Percentiles rank a stretch among this genome's conserved stretches.
Conservation (phyloP, 2,329 filamentous ascomycete genomes). For the Scedosporium dehoogii region DNA sequence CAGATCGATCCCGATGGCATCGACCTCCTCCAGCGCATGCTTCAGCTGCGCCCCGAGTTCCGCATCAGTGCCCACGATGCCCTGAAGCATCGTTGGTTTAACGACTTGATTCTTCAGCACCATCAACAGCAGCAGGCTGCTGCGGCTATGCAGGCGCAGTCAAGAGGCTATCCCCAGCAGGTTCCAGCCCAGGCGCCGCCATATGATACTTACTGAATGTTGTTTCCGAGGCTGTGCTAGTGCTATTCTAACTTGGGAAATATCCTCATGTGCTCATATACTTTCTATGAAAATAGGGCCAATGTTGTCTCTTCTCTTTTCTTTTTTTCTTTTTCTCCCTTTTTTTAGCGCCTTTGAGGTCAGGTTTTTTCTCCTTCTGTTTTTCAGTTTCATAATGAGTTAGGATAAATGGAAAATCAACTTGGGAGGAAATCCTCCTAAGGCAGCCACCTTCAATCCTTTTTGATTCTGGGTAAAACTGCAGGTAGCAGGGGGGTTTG, state of each 20-base stretch:
- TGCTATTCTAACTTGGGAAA: background rate
- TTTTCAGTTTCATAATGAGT: too few relatives aligned
- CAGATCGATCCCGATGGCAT: slow-evolving; percentile 83
- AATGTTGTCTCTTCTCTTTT: too few relatives aligned
- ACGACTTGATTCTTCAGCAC: slow-evolving; percentile 52
- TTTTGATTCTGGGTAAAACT: too few relatives aligned
- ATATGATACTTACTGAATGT: slow-evolving; percentile 15
- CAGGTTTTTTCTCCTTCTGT: too few relatives aligned
- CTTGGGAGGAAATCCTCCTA: too few relatives aligned
- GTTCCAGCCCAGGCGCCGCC: slow-evolving; percentile 26
- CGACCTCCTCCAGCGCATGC: slow-evolving; percentile 79
- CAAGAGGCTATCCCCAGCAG: slow-evolving; percentile 27
- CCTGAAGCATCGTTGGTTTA: slow-evolving; percentile 87
- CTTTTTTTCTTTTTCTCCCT: too few relatives aligned
- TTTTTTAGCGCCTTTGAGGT: too few relatives aligned
- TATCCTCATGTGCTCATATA: slow-evolving; percentile 1
- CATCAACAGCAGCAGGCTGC: slow-evolving; percentile 24
- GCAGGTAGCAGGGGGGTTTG: too few relatives aligned
- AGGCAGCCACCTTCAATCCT: too few relatives aligned
- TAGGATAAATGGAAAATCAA: too few relatives aligned
- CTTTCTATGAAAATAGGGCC: background rate
- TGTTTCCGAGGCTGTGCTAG: background rate
- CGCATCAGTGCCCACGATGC: slow-evolving; percentile 82
- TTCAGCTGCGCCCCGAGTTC: slow-evolving; percentile 86
- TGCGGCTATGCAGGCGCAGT: slow-evolving; percentile 31